These are phyloP conservation scores for Colletotrichum sp. DNA, from an alignment of 2,329 filamentous ascomycete species.

Conservation along the genomic window DNA sequence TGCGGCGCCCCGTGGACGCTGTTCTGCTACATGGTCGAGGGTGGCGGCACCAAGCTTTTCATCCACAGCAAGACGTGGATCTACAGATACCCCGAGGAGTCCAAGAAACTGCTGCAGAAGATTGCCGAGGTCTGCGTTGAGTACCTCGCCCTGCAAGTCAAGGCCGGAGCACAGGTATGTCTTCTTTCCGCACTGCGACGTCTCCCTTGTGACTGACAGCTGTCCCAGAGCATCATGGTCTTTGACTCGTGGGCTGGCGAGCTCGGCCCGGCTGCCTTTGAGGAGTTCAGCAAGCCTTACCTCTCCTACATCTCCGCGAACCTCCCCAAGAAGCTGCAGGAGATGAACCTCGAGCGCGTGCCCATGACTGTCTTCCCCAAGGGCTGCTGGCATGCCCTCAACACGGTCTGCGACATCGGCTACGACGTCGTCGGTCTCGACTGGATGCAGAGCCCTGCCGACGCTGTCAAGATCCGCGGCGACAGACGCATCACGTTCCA, in stretches of 20 bases:
- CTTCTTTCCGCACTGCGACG: background rate
- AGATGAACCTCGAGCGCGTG: constrained; percentile 78
- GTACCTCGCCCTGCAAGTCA: constrained; percentile 89
- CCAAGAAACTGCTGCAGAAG: constrained; percentile 83
- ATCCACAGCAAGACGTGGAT: constrained; percentile 96
- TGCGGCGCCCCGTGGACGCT: constrained; percentile 97
- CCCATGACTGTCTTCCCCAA: constrained; percentile 99
- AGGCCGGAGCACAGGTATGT: constrained; percentile 84
- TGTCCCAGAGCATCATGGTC: constrained; percentile 75
- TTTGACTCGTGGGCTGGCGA: constrained; percentile 99
- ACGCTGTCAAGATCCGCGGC: constrained; percentile 81
- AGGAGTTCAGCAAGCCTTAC: constrained; percentile 85
- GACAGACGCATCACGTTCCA: constrained; percentile 80
- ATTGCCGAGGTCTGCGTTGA: constrained; percentile 95
- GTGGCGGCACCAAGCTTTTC: constrained; percentile 94
- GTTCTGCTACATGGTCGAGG: constrained; percentile 99
- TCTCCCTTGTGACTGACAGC: background rate
- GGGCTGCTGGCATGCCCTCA: constrained; percentile 93
- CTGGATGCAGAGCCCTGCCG: constrained; percentile 89
- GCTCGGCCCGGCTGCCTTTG: constrained; percentile 83
- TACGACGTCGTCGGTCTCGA: constrained; percentile 96
- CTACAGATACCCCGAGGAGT: constrained; percentile 83
- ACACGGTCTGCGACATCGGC: constrained; percentile 83
- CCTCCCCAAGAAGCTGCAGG: constrained; percentile 75
- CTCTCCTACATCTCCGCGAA: constrained; percentile 82